Evolutionary conservation across 1,284 basidiomycete species (phyloP), one percentile per base, ranked within the genome.

Genomic region (Ustilago tritici): DNA sequence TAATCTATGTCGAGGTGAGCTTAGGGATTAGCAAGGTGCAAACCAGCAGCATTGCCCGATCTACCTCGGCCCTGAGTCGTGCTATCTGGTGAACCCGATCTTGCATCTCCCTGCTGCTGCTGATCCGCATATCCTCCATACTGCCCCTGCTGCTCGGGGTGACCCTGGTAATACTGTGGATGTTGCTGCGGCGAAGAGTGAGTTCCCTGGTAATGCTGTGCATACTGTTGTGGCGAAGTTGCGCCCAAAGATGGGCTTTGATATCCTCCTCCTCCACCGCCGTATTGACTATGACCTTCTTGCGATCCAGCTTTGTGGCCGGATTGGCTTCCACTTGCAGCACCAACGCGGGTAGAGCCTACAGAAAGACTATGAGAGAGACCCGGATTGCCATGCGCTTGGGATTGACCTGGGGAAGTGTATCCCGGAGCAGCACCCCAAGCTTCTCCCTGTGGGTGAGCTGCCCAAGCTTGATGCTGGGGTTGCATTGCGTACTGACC

Each of bases 11-110:
- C 7, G 23, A 52, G 7, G 52, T 6, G 32, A n/a, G 17, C 40
- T 49, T 65, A 77, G 19, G 75, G 75, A 34, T 77, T 77, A 61
- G 70, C 75, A 17, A 77, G 75, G 59, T 70, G 75, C 54, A 77
- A 52, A 12, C 74, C 72, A 8, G 43, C 53, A 4, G 31, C 65
- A 14, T 41, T 58, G n/a, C 19, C 40, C 10, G 35, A 50, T 15
- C 59, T 35, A 31, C 50, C 41, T 19, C 19, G 43, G 7, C 43
- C 43, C n/a, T 46, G 7, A 19, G 19, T 15, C 9, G 43, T 17
- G 55, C 59, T 60, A 17, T 65, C 53, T 3, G 75, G 75, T 40
- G 75, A 77, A 19, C 70, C 74, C 4, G 70, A 23, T 47, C 31
- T 66, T 36, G 59, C 52, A 34, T 58, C 59, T 9, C 32, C 50